Evolutionary conservation across 768 basidiomycete genomes (phyloP).

Genomic region (Lactarius hengduanensis): DNA sequence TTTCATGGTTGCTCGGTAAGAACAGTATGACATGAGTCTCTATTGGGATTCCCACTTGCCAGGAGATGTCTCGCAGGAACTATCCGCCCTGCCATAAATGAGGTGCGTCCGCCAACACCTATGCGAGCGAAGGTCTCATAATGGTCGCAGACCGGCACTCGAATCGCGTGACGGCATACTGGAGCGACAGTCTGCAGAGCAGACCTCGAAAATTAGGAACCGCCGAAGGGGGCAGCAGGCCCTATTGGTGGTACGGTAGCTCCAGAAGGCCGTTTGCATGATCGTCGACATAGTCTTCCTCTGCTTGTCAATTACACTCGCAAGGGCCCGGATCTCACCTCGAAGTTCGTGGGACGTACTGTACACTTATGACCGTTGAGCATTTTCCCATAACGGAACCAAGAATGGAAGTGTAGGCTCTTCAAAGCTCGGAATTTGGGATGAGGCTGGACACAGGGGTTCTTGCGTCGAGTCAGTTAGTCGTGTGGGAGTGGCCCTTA

Average conservation of each 20-base stretch:
- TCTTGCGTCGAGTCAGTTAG: not conserved
- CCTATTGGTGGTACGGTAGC: not conserved
- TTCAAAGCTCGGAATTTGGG: not conserved
- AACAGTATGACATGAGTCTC: too few relatives aligned
- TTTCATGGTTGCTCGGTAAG: too few relatives aligned
- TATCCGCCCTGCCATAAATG: too few relatives aligned
- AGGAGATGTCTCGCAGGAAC: too few relatives aligned
- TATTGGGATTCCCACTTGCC: too few relatives aligned
- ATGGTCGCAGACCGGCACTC: too few relatives aligned
- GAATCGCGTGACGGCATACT: too few relatives aligned
- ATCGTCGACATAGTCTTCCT: not conserved
- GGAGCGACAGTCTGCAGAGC: too few relatives aligned
- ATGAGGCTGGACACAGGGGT: not conserved
- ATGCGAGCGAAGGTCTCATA: not conserved
- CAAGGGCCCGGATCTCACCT: not conserved
- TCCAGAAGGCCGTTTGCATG: too few relatives aligned
- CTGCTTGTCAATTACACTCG: not conserved
- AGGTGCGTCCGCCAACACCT: too few relatives aligned
- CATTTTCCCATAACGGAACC: not conserved
- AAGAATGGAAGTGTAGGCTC: not conserved
- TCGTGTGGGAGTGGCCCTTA: not conserved
- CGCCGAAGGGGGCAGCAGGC: not conserved
- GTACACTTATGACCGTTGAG: not conserved
- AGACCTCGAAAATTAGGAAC: too few relatives aligned
- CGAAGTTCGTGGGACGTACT: not conserved